Evolutionary conservation across 1,284 basidiomycete species (phyloP), one percentile per base, ranked within the genome.

Genomic region (Boletus sp.): DNA sequence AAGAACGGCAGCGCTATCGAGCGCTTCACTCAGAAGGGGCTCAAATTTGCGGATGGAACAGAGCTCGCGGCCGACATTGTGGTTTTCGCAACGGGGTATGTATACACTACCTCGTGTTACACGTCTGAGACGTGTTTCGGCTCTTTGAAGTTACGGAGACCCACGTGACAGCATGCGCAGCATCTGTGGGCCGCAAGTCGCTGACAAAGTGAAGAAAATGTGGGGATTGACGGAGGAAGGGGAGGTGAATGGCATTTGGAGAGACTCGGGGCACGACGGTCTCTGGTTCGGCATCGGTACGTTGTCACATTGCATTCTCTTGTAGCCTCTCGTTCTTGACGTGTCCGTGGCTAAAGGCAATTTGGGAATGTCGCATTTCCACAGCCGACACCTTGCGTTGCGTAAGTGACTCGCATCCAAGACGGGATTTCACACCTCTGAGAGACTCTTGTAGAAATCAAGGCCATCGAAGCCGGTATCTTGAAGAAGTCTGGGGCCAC

Each of bases 161-260:
- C 55, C 61, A 1, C 73, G 68, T 13, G 64, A 69, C 49, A 76
- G 73, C 23, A 72, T 81, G 58, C 67, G 72, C 10, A 71, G 75
- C 0, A 66, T 81, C 28, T 74, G 82, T 44, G 75, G 76, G 3
- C 68, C 75, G 19, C 61, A 78, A 19, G 71, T 79, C 8, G 78
- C 77, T 1, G 69, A 77, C 43, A 72, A 74, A 49, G 70, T 81
- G 50, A 71, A 72, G 6, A 69, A 64, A 0, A 69, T 83, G 33
- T 83, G 82, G 83, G 80, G 79, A 1, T 50, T 78, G 31, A 77
- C 80, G 25, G 72, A 71, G 31, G 82, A 84, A 66, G 79, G 81
- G 2, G 81, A 84, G 64, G 69, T 81, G 30, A 69, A 71, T 8
- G 70, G 79, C n/a, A 63, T 77, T 16, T 79, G 76, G 70, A 71